Evolutionary conservation across 2,329 filamentous ascomycete genomes (phyloP).

Genomic region (Epichloe sylvatica): DNA sequence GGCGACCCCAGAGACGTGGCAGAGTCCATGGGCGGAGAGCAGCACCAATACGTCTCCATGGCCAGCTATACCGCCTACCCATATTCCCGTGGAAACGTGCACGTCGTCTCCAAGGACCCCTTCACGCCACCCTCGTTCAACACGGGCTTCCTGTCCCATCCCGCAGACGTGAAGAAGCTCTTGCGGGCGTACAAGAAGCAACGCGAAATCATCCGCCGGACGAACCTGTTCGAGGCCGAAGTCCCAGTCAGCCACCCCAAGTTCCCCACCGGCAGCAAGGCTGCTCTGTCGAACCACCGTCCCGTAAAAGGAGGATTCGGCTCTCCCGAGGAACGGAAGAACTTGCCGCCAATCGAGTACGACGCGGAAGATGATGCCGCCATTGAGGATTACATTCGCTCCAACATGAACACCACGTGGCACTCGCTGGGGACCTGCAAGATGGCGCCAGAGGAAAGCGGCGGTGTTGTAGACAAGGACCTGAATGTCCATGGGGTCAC

Average conservation of each 20-base stretch:
- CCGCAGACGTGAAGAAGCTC: constrained; percentile 41
- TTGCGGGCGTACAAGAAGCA: constrained; percentile 51
- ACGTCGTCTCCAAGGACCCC: constrained; percentile 35
- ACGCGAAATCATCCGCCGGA: constrained; percentile 44
- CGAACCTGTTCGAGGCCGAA: constrained; percentile 36
- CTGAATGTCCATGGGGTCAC: constrained; percentile 29
- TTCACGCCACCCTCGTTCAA: constrained; percentile 39
- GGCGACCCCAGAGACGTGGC: constrained; percentile 1
- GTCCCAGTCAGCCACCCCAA: constrained; percentile 25
- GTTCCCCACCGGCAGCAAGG: constrained; percentile 27
- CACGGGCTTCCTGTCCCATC: constrained; percentile 32
- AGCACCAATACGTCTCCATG: constrained; percentile 35
- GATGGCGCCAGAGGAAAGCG: constrained; percentile 31
- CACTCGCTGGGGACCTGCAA: constrained; percentile 37
- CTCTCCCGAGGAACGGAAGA: constrained; percentile 16
- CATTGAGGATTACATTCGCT: constrained; percentile 29
- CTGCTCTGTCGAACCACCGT: constrained; percentile 17
- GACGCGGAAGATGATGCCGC: constrained; percentile 32
- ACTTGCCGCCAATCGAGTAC: constrained; percentile 26
- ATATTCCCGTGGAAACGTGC: constrained; percentile 45
- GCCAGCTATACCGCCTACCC: constrained; percentile 44
- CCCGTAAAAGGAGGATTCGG: constrained; percentile 8
- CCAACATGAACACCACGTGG: constrained; percentile 27
- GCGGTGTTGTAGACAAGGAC: constrained; percentile 30
- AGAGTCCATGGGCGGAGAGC: background rate